Percentiles rank a stretch among this genome's conserved stretches.
These are phyloP conservation scores for Boletus bicolor DNA, from an alignment of 768 basidiomycete genomes.

Conservation along the genomic window DNA sequence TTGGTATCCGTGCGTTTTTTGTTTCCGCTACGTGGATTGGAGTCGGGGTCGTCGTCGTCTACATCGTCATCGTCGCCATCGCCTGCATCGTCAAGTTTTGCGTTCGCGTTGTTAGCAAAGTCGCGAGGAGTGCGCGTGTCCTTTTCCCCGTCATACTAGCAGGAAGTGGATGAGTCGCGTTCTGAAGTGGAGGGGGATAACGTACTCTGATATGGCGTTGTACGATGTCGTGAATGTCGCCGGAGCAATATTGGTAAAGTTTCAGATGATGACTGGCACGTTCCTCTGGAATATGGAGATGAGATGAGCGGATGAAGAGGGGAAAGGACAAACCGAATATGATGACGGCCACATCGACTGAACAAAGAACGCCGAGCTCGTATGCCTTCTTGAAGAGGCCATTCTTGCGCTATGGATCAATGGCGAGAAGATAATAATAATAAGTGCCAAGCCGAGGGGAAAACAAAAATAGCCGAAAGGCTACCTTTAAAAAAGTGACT, in stretches of 20 bases:
- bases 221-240: slow-evolving; percentile 66
- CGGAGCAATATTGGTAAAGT: slow-evolving; percentile 78
- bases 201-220: slow-evolving; percentile 59
- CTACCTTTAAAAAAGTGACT: slow-evolving; percentile 86
- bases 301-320: not conserved
- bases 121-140: slow-evolving; percentile 49
- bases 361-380: slow-evolving; percentile 86
- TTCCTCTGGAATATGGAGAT: slow-evolving; percentile 50
- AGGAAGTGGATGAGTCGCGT: not conserved
- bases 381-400: slow-evolving; percentile 91
- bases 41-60: slow-evolving; percentile 32
- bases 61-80: slow-evolving; percentile 39
- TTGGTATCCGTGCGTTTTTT: slow-evolving; percentile 29
- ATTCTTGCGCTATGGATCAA: slow-evolving; percentile 66
- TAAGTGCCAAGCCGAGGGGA: slow-evolving; percentile 36
- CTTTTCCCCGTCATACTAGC: slow-evolving; percentile 50
- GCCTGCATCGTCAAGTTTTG: slow-evolving; percentile 36
- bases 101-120: slow-evolving; percentile 39
- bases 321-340: slow-evolving; percentile 62
- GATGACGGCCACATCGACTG: slow-evolving; percentile 84
- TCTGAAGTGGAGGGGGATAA: slow-evolving; percentile 5
- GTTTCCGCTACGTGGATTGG: slow-evolving; percentile 15
- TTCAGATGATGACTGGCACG: slow-evolving; percentile 76
- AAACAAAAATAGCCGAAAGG: slow-evolving; percentile 62
- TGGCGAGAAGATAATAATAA: slow-evolving; percentile 23